Conservation (phyloP, 2,329 filamentous ascomycete genomes). For the Zasmidium citrigriseum region DNA sequence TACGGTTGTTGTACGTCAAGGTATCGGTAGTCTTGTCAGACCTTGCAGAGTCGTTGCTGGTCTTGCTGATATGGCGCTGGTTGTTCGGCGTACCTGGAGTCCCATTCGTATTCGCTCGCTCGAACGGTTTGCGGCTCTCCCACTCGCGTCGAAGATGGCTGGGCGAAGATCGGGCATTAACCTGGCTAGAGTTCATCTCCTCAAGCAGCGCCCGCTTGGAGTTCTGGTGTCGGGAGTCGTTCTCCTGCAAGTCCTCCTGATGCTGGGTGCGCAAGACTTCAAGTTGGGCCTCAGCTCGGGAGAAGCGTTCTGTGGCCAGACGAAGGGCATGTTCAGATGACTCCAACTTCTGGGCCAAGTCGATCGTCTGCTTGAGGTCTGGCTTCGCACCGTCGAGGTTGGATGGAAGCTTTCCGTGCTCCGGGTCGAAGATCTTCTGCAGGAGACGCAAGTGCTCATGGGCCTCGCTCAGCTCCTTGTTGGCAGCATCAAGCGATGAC, state of each 20-base stretch:
- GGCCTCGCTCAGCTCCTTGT: slow-evolving; percentile 78
- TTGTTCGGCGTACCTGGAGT: slow-evolving; percentile 66
- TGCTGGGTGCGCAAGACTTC: slow-evolving; percentile 74
- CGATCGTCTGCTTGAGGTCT: slow-evolving; percentile 66
- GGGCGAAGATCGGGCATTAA: slow-evolving; percentile 70
- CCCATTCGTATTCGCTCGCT: slow-evolving; percentile 54
- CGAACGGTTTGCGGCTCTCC: slow-evolving; percentile 64
- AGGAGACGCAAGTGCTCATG: slow-evolving; percentile 77
- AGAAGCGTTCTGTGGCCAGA: slow-evolving; percentile 76
- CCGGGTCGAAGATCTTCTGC: slow-evolving; percentile 84
- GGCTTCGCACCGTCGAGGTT: slow-evolving; percentile 69
- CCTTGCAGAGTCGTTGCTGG: slow-evolving; percentile 72
- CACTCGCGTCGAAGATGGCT: slow-evolving; percentile 65
- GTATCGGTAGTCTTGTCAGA: slow-evolving; percentile 87
- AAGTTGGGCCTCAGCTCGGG: slow-evolving; percentile 80
- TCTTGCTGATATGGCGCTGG: slow-evolving; percentile 67
- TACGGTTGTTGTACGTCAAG: slow-evolving; percentile 78
- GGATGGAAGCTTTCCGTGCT: slow-evolving; percentile 51
- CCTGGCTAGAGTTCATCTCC: slow-evolving; percentile 83
- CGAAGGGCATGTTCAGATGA: slow-evolving; percentile 85
- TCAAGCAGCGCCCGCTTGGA: slow-evolving; percentile 76
- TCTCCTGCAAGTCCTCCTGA: slow-evolving; percentile 68
- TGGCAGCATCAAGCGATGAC: slow-evolving; percentile 72
- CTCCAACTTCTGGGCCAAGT: slow-evolving; percentile 83
- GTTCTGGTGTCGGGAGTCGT: slow-evolving; percentile 61